Percentiles rank a stretch among this genome's conserved stretches.
Conservation (phyloP, 2,329 filamentous ascomycete species). For the Epicoccum sorghinum region DNA sequence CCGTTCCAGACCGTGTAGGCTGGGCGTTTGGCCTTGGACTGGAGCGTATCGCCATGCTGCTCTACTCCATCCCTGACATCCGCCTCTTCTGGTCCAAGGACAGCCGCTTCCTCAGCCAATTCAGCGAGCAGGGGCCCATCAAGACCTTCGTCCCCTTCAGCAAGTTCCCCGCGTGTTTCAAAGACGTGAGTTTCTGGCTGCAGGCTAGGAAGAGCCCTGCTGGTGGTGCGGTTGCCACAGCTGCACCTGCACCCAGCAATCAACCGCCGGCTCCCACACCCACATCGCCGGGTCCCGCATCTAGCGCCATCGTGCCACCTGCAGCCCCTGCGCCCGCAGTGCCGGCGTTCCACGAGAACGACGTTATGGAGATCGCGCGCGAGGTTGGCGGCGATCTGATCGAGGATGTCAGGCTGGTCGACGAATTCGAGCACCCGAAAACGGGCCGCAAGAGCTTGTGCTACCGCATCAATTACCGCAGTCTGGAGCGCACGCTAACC, state of each 20-base stretch:
- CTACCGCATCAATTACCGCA: constrained; percentile 93
- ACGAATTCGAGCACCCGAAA: constrained; percentile 88
- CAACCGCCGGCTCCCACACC: constrained; percentile 20
- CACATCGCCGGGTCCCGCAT: background rate
- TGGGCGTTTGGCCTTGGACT: constrained; percentile 97
- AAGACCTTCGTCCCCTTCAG: constrained; percentile 84
- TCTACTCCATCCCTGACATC: constrained; percentile 96
- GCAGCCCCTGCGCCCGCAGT: constrained; percentile 35
- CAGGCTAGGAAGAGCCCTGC: constrained; percentile 33
- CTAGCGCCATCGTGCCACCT: constrained; percentile 40
- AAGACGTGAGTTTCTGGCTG: constrained; percentile 96
- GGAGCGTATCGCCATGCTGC: constrained; percentile 94
- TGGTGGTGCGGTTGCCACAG: constrained; percentile 27
- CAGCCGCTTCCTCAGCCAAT: constrained; percentile 83
- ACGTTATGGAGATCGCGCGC: constrained; percentile 94
- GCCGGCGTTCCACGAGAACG: constrained; percentile 81
- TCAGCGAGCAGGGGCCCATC: constrained; percentile 58
- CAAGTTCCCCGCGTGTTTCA: constrained; percentile 85
- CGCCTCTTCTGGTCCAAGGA: constrained; percentile 94
- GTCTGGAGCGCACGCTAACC: constrained; percentile 86
- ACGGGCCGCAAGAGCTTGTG: constrained; percentile 83
- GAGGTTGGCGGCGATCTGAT: constrained; percentile 80
- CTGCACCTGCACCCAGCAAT: background rate
- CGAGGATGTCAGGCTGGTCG: constrained; percentile 84
- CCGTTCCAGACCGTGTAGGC: constrained; percentile 74